Base-by-base conservation (phyloP, 2,329 filamentous ascomycete genomes). In the Westerdykella aurantiaca region DNA sequence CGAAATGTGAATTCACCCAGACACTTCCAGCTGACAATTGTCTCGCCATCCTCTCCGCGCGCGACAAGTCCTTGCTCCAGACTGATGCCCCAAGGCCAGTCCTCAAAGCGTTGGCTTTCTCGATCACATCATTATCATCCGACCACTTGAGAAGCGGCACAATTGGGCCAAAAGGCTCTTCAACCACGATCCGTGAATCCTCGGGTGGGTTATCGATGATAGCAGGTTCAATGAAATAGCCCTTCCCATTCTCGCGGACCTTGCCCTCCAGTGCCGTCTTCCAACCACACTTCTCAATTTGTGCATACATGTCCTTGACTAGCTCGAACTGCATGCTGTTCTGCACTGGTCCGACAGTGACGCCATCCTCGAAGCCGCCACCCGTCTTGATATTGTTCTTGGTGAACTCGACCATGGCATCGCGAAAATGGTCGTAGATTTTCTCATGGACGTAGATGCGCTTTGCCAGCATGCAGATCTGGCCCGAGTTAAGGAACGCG, bases 101-200 rank as follows among this genome's bases (percentile, higher is more conserved):
- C 23, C 67, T 63, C 12, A 63, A 67, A 42, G 63, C 64, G 55
- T 78, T 78, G 13, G 66, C 45, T 59, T 63, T 55, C 62, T 64
- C 13, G 66, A 67, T 25, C 71, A 71, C 65, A 75, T 55, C 52
- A 11, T 40, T 49, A 44, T 85, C 81, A 16, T 74, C 69, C 0
- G 64, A 67, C 78, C 80, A 86, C 14, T 70, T 73, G 39, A 83
- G 55, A n/a, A 84, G 62, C 0, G 81, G 81, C 2, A 84, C 69
- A 22, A 85, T 78, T 0, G 82, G 82, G 1, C 48, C 78, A 51
- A 81, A 81, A 7, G 77, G 75, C 56, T 82, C 79, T 50, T 81
- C 79, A n/a, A 66, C 61, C 9, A 80, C 77, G 11, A 81, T 66
- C 13, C 71, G 61, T 1, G 76, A 73, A 14, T 72, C 65, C 47